A percentile compares a stretch with the other conserved stretches of the same genome.
phyloP scores from a whole-genome alignment of 2,329 filamentous ascomycete species.

The Fusarium floridanum region DNA sequence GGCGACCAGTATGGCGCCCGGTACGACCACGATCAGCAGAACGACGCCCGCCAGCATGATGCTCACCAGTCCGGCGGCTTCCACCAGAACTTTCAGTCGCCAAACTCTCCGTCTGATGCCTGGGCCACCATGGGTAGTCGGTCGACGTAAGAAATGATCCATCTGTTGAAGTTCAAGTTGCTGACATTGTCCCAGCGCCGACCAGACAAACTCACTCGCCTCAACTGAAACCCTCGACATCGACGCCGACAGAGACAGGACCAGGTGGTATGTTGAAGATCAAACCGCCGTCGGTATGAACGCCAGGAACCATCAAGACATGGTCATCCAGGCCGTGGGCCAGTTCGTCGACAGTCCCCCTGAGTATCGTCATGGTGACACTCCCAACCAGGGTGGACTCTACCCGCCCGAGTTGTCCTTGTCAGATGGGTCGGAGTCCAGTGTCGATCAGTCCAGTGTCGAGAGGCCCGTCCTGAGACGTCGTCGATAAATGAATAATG shows the following conservation, averaged over 20 bases:
- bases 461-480: neutral
- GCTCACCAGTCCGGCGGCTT: neutral
- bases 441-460: neutral
- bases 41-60: neutral
- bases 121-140: neutral
- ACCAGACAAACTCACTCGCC: neutral
- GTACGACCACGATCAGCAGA: neutral
- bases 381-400: too few relatives aligned
- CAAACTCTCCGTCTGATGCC: neutral
- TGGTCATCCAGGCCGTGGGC: neutral
- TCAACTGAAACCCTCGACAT: neutral
- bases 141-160: neutral
- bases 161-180: neutral
- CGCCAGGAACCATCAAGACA: neutral
- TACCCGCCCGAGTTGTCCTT: neutral
- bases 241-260: neutral
- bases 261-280: neutral
- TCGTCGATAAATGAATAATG: neutral
- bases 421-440: neutral
- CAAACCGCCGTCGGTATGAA: neutral
- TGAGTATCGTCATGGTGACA: neutral
- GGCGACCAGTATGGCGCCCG: too few relatives aligned
- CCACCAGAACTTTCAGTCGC: neutral
- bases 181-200: slow-evolving; percentile 10
- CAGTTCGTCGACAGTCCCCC: neutral